These are phyloP conservation scores for Fusarium subtropicale DNA, from an alignment of 2,329 filamentous ascomycete species.

Conservation along the genomic window DNA sequence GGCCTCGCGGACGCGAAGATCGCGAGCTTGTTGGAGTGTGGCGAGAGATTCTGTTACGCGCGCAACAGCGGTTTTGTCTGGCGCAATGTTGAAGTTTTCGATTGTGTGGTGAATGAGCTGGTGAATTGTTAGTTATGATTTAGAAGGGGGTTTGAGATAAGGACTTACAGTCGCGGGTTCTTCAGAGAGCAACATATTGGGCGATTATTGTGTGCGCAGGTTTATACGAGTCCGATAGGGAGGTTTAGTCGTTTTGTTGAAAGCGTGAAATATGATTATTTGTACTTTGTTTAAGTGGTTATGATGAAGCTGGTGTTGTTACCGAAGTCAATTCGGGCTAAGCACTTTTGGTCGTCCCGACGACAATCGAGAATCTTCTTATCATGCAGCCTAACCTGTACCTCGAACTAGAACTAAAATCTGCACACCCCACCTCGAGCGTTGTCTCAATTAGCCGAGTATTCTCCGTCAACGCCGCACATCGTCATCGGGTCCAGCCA, in stretches of 20 bases:
- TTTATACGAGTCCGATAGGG: background rate
- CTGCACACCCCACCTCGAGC: background rate
- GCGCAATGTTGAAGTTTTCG: slow-evolving; percentile 92
- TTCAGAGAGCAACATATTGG: slow-evolving; percentile 92
- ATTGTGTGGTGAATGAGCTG: slow-evolving; percentile 93
- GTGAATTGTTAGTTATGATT: slow-evolving; percentile 17
- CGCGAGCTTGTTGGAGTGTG: slow-evolving; percentile 85
- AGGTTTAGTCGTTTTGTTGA: background rate
- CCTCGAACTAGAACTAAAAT: too few relatives aligned
- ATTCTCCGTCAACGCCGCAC: slow-evolving; percentile 35
- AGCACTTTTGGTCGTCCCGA: slow-evolving; percentile 45
- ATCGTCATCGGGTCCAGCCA: slow-evolving; percentile 47
- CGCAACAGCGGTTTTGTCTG: slow-evolving; percentile 84
- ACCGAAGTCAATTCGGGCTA: slow-evolving; percentile 10
- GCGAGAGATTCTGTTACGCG: slow-evolving; percentile 87
- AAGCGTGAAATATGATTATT: background rate
- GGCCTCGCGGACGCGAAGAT: slow-evolving; percentile 78
- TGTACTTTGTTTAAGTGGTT: slow-evolving; percentile 6
- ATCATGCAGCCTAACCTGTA: background rate
- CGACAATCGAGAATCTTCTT: slow-evolving; percentile 43
- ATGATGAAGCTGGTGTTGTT: slow-evolving; percentile 24
- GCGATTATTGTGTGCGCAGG: background rate
- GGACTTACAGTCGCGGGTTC: slow-evolving; percentile 81
- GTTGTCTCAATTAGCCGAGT: slow-evolving; percentile 20
- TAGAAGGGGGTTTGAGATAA: background rate